Conservation (phyloP, 2,329 filamentous ascomycete species). For the Penicillium sp. region DNA sequence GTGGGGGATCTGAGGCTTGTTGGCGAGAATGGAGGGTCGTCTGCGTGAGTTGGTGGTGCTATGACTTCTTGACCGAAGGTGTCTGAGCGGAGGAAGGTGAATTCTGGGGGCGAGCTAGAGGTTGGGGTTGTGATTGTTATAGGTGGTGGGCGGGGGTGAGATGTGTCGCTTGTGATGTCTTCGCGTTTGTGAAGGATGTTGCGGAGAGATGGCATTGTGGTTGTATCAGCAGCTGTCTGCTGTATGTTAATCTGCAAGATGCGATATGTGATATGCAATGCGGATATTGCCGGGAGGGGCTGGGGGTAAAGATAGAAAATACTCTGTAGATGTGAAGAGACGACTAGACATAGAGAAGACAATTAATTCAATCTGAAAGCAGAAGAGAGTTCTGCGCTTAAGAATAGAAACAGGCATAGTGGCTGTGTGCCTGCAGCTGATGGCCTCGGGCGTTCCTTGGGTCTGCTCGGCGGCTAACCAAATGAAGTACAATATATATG, state of each 20-base stretch:
- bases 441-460: conserved; percentile 4
- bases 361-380: not conserved
- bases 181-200: conserved; percentile 65
- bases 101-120: conserved; percentile 57
- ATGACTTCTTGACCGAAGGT: conserved; percentile 78
- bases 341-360: not conserved
- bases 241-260: conserved; percentile 3
- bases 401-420: conserved; percentile 12
- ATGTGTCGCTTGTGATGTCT: conserved; percentile 42
- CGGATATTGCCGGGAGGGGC: conserved; percentile 1
- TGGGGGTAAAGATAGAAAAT: not conserved
- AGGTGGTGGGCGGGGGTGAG: conserved; percentile 31
- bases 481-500: not conserved
- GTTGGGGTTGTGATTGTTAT: conserved; percentile 27
- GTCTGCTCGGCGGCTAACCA: conserved; percentile 10
- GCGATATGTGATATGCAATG: not conserved
- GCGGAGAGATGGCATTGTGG: conserved; percentile 56
- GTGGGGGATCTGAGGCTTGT: not conserved
- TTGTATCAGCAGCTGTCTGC: not conserved
- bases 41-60: conserved; percentile 59
- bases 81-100: conserved; percentile 83
- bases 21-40: not conserved
- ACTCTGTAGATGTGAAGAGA: not conserved
- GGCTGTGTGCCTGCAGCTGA: conserved; percentile 11
- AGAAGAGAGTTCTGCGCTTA: not conserved